phyloP scores from a whole-genome alignment of 768 basidiomycete species.

The Sarcomyxa edulis region DNA sequence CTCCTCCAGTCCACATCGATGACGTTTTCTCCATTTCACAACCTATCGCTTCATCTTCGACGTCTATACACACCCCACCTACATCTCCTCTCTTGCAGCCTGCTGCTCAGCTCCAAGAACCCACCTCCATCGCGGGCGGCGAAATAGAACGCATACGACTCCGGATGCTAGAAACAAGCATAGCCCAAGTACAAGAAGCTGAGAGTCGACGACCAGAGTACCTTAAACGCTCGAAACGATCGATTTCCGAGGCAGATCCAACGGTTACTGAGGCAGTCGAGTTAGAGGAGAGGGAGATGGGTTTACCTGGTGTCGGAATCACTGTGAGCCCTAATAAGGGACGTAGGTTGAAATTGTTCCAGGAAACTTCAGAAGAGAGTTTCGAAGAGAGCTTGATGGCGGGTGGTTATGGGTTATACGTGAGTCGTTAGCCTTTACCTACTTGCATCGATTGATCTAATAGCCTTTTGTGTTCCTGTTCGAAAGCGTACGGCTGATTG shows the following conservation, averaged over 20 bases:
- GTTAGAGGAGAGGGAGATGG: slow-evolving; percentile 21
- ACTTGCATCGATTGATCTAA: slow-evolving; percentile 9
- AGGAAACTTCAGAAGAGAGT: slow-evolving; percentile 79
- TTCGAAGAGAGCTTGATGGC: slow-evolving; percentile 84
- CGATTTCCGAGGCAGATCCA: slow-evolving; percentile 36
- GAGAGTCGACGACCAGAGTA: slow-evolving; percentile 72
- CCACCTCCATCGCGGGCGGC: slow-evolving; percentile 31
- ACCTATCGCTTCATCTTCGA: slow-evolving; percentile 12
- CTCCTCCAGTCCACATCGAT: slow-evolving; percentile 15
- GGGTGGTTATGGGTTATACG: slow-evolving; percentile 75
- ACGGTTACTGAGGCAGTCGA: slow-evolving; percentile 28
- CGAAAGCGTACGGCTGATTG: slow-evolving; percentile 61
- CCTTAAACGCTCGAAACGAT: slow-evolving; percentile 53
- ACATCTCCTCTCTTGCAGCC: too few relatives aligned
- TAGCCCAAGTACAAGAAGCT: slow-evolving; percentile 43
- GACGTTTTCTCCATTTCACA: slow-evolving; percentile 22
- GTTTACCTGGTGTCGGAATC: slow-evolving; percentile 43
- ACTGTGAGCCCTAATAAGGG: slow-evolving; percentile 70
- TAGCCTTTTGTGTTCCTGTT: slow-evolving; percentile 10
- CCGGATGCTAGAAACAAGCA: slow-evolving; percentile 43
- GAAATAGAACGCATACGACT: slow-evolving; percentile 60
- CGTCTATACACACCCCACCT: slow-evolving; percentile 16
- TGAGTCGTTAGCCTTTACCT: slow-evolving; percentile 31
- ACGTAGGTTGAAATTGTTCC: slow-evolving; percentile 67
- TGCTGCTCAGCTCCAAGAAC: too few relatives aligned